A percentile compares a stretch with the other conserved stretches of the same genome.
phyloP scores from a whole-genome alignment of 768 basidiomycete genomes.

The Favolaschia claudopus region DNA sequence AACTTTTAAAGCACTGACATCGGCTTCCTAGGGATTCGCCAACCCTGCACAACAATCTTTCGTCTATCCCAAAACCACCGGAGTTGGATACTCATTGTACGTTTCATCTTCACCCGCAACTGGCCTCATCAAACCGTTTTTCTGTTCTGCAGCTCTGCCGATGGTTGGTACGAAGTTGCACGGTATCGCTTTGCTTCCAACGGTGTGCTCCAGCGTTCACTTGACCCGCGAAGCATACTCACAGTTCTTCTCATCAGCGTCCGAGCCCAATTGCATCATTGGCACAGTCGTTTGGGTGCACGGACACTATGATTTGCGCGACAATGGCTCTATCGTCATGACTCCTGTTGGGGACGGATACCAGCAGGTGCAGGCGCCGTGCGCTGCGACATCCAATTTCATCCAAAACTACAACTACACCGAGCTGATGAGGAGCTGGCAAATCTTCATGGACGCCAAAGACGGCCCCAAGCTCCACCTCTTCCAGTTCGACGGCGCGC shows the following conservation, averaged over 20 bases:
- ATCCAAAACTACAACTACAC: constrained; percentile 84
- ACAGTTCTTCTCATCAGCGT: constrained; percentile 57
- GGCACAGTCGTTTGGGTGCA: constrained; percentile 92
- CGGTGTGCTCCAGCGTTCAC: constrained; percentile 54
- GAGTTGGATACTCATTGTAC: constrained; percentile 90
- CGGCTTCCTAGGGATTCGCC: constrained; percentile 71
- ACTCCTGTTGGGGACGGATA: constrained; percentile 85
- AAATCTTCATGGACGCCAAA: constrained; percentile 71
- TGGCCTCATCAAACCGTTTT: constrained; percentile 11
- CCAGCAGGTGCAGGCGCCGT: constrained; percentile 95
- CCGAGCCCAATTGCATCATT: constrained; percentile 87
- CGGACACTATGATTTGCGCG: constrained; percentile 70
- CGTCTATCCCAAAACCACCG: constrained; percentile 84
- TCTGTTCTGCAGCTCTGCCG: constrained; percentile 68
- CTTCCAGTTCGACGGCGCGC: constrained; percentile 79
- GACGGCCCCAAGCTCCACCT: constrained; percentile 76
- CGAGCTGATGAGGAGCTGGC: constrained; percentile 71
- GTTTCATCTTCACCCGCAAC: constrained; percentile 37
- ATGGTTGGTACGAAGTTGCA: constrained; percentile 87
- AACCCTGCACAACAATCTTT: constrained; percentile 86
- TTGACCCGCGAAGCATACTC: background rate
- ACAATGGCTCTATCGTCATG: constrained; percentile 84
- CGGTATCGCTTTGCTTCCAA: constrained; percentile 91
- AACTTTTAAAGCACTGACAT: constrained; percentile 7
- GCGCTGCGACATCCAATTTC: constrained; percentile 87